These are phyloP conservation scores for Cyathus olla DNA, from an alignment of 1,284 basidiomycete genomes.

Conservation along the genomic window DNA sequence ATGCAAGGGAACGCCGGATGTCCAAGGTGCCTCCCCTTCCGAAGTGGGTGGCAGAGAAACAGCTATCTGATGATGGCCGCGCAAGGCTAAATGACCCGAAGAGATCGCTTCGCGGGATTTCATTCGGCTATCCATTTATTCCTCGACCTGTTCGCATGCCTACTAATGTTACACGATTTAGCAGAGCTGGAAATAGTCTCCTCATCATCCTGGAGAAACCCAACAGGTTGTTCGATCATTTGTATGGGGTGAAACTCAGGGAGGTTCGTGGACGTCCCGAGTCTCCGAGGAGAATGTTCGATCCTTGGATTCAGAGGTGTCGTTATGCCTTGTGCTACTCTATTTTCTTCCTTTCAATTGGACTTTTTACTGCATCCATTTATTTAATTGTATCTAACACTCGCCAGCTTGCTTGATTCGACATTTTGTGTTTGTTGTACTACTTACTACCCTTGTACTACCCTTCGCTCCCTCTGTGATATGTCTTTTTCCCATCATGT, in stretches of 20 bases:
- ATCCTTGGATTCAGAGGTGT: slow-evolving; percentile 62
- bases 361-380: slow-evolving; percentile 46
- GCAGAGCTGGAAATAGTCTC: slow-evolving; percentile 12
- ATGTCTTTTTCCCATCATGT: too few species aligned
- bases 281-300: slow-evolving; percentile 54
- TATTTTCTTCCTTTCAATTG: slow-evolving; percentile 45
- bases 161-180: background rate
- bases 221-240: slow-evolving; percentile 49
- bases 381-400: slow-evolving; percentile 56
- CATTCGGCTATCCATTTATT: slow-evolving; percentile 59
- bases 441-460: too few species aligned
- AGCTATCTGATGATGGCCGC: slow-evolving; percentile 51
- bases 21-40: slow-evolving; percentile 46
- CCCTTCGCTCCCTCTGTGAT: too few species aligned
- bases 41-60: slow-evolving; percentile 57
- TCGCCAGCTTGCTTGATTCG: slow-evolving; percentile 16
- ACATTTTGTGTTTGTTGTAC: background rate
- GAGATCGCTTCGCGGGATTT: slow-evolving; percentile 54
- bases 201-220: slow-evolving; percentile 39
- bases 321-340: slow-evolving; percentile 58
- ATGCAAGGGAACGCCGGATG: slow-evolving; percentile 13
- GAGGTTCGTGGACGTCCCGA: slow-evolving; percentile 54
- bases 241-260: slow-evolving; percentile 52
- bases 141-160: slow-evolving; percentile 37
- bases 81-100: slow-evolving; percentile 55